A percentile compares a stretch with the other conserved stretches of the same genome.
These are phyloP conservation scores for Polysphondylium violaceum DNA, from an alignment of 78 protist species.

Conservation along the genomic window DNA sequence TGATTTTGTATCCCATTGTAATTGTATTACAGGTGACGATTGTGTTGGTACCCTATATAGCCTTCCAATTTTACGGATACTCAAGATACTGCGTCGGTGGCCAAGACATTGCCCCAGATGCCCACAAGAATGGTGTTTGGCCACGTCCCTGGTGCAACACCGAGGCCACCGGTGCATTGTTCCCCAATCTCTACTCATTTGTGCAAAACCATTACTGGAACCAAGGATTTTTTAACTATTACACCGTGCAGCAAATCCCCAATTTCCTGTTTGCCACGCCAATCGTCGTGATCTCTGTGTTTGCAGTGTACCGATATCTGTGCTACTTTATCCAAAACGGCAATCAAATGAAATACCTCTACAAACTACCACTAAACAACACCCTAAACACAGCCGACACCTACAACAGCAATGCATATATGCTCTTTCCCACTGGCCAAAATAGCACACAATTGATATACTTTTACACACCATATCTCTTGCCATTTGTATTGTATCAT, in stretches of 20 bases:
- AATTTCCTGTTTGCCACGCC: conserved; percentile 77
- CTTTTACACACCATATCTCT: conserved; percentile 15
- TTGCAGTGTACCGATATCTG: conserved; percentile 7
- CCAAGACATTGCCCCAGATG: neutral
- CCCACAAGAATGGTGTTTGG: conserved; percentile 49
- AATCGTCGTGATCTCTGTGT: conserved; percentile 40
- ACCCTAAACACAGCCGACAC: conserved; percentile 8
- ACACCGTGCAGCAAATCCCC: conserved; percentile 66
- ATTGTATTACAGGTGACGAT: conserved; percentile 3
- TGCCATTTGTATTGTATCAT: conserved; percentile 56
- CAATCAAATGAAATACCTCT: conserved; percentile 31
- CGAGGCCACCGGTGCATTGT: neutral
- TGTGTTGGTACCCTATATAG: conserved; percentile 34
- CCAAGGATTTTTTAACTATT: conserved; percentile 80
- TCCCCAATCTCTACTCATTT: conserved; percentile 64
- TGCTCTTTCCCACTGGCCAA: neutral
- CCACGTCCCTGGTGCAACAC: conserved; percentile 55
- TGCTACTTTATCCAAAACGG: conserved; percentile 4
- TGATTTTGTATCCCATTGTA: neutral
- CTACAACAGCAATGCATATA: too few species aligned
- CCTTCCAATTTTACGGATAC: conserved; percentile 67
- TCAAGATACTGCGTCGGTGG: conserved; percentile 21
- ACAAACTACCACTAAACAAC: conserved; percentile 6
- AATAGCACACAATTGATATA: neutral
- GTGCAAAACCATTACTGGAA: conserved; percentile 80